phyloP scores from a whole-genome alignment of 495 filamentous ascomycete genomes.

The Cudoniella acicularis region DNA sequence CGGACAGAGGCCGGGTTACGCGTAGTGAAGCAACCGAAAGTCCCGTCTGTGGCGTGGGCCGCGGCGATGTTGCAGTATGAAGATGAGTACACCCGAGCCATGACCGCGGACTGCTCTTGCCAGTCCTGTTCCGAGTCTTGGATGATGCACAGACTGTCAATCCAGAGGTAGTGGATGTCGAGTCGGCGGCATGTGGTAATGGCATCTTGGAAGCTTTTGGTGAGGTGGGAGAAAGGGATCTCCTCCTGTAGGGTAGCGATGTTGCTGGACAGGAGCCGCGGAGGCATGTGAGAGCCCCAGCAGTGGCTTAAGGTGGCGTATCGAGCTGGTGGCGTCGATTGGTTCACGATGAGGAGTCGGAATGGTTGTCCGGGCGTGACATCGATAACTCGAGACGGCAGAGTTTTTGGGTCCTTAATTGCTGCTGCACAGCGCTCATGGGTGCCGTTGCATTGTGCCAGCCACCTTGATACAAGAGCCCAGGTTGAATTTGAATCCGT shows the following conservation, averaged over 20 bases:
- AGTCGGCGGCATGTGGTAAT: background rate
- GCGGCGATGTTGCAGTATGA: conserved; percentile 3
- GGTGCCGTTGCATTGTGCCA: background rate
- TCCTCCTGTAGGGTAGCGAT: background rate
- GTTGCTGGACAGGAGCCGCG: background rate
- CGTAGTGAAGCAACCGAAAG: background rate
- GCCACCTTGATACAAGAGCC: background rate
- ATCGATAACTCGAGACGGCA: background rate
- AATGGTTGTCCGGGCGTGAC: background rate
- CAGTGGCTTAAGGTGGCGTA: background rate
- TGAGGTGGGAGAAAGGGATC: background rate
- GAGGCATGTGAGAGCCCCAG: background rate
- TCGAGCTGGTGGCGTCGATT: background rate
- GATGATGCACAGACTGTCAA: conserved; percentile 5
- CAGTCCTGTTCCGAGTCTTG: background rate
- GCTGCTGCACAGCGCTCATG: background rate
- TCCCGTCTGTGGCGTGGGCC: background rate
- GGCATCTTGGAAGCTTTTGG: conserved; percentile 5
- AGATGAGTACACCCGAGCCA: background rate
- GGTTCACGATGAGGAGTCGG: background rate
- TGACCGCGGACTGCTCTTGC: background rate
- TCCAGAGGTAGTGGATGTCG: background rate
- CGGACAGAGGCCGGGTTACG: background rate
- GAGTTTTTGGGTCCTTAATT: background rate
- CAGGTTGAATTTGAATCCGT: background rate